Conservation (phyloP, 2,329 filamentous ascomycete species). For the Hypoxylon sp. region DNA sequence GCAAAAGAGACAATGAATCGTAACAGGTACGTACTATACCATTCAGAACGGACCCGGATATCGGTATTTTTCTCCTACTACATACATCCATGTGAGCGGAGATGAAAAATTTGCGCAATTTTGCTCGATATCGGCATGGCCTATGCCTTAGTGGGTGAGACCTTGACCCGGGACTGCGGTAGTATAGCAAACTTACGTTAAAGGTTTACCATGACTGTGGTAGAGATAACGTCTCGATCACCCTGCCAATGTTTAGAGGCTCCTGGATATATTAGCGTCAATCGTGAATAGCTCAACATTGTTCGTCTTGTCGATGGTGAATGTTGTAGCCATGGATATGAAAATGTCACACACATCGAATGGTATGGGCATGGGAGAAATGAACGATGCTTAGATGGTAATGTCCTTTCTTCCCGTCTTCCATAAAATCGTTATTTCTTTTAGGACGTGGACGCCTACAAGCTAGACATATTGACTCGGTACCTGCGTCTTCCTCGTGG, state of each 20-base stretch:
- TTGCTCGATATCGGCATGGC: constrained; percentile 16
- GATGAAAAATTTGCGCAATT: constrained; percentile 35
- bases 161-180: not conserved
- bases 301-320: not conserved
- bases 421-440: constrained; percentile 75
- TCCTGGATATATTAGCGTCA: not conserved
- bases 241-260: not conserved
- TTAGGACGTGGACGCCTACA: constrained; percentile 78
- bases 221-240: not conserved
- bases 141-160: constrained; percentile 16
- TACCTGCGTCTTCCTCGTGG: constrained; percentile 90
- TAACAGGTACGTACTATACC: not conserved
- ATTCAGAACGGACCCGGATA: not conserved
- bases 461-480: constrained; percentile 81
- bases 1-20: not conserved
- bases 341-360: constrained; percentile 25
- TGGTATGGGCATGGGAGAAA: constrained; percentile 23
- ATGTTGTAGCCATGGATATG: constrained; percentile 13
- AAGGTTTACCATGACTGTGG: not conserved
- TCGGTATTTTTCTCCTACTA: not conserved
- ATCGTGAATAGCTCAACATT: not conserved
- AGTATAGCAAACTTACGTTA: not conserved
- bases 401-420: constrained; percentile 63
- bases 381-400: constrained; percentile 27
- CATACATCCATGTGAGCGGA: constrained; percentile 9